A percentile compares a stretch with the other conserved stretches of the same genome.
Evolutionary conservation across 495 filamentous ascomycete genomes (phyloP).

Genomic region (Penicillium mononematosum): DNA sequence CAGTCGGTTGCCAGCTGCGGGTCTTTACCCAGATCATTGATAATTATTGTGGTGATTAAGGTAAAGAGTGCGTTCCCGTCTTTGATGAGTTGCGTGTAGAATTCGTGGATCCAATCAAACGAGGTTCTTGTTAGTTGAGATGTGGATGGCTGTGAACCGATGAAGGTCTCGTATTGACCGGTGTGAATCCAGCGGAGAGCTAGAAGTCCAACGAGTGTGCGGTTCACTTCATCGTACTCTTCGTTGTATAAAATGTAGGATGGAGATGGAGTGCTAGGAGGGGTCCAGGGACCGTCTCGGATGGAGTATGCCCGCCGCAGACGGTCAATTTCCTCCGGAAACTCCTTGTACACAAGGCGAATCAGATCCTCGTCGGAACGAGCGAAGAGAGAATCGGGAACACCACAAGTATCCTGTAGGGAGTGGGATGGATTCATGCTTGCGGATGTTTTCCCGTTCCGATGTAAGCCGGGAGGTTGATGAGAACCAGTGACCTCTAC

Average conservation of each 20-base stretch:
- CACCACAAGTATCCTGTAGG: background rate
- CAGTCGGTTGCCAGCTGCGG: conserved; percentile 30
- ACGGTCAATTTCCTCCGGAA: conserved; percentile 19
- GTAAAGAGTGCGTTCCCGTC: conserved; percentile 28
- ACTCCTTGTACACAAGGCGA: conserved; percentile 14
- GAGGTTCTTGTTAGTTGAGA: conserved; percentile 17
- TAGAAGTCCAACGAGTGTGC: conserved; percentile 20
- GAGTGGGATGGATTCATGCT: background rate
- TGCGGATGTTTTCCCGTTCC: background rate
- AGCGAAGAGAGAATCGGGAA: background rate
- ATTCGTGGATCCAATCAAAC: conserved; percentile 23
- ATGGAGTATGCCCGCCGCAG: conserved; percentile 22
- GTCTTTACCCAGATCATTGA: conserved; percentile 44
- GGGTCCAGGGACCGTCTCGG: conserved; percentile 12
- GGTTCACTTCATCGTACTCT: conserved; percentile 23
- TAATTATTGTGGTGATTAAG: conserved; percentile 36
- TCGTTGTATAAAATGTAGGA: conserved; percentile 20
- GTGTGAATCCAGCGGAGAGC: conserved; percentile 22
- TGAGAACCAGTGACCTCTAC: background rate
- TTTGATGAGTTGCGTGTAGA: conserved; percentile 16
- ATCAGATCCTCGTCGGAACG: conserved; percentile 2
- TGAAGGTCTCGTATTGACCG: conserved; percentile 16
- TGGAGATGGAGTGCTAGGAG: conserved; percentile 6
- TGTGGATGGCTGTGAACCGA: conserved; percentile 15
- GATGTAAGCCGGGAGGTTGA: background rate